A percentile compares a stretch with the other conserved stretches of the same genome.
phyloP scores from a whole-genome alignment of 225 moss, liverwort and hornwort species.

The Marchantia paleacea region DNA sequence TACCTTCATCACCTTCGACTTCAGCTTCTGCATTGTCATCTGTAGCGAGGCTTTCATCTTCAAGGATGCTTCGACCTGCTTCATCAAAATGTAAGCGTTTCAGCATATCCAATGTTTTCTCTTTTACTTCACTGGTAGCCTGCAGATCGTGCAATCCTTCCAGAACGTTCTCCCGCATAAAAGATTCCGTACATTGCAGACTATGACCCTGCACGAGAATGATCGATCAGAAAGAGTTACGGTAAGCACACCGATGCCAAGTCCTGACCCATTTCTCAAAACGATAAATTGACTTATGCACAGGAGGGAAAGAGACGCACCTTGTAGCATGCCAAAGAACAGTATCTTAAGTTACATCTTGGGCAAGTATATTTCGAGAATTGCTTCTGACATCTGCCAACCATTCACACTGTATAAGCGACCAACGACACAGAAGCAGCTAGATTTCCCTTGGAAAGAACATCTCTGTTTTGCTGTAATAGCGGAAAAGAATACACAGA shows the following conservation, averaged over 20 bases:
- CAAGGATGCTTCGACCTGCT: slow-evolving; percentile 82
- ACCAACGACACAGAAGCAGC: not conserved
- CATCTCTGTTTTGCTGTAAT: too few species aligned
- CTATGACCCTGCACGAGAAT: slow-evolving; percentile 64
- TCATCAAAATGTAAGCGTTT: slow-evolving; percentile 91
- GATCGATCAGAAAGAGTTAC: not conserved
- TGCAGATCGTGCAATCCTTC: slow-evolving; percentile 75
- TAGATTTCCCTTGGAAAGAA: not conserved
- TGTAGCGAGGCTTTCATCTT: slow-evolving; percentile 51
- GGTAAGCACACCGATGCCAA: not conserved
- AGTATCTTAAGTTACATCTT: slow-evolving; percentile 87
- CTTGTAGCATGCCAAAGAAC: slow-evolving; percentile 93
- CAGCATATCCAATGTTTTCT: slow-evolving; percentile 74
- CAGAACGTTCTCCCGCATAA: slow-evolving; percentile 77
- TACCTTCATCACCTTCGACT: slow-evolving; percentile 33
- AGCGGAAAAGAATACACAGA: too few species aligned
- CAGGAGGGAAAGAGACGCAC: slow-evolving; percentile 27
- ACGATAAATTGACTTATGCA: not conserved
- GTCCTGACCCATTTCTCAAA: not conserved
- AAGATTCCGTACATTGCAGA: slow-evolving; percentile 87
- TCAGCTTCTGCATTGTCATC: slow-evolving; percentile 45
- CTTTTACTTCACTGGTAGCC: slow-evolving; percentile 63
- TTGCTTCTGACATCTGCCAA: slow-evolving; percentile 77
- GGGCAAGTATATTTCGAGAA: slow-evolving; percentile 92
- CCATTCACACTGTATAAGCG: slow-evolving; percentile 1